Conservation (phyloP, 768 basidiomycete genomes). For the Kwoniella dendrophila region DNA sequence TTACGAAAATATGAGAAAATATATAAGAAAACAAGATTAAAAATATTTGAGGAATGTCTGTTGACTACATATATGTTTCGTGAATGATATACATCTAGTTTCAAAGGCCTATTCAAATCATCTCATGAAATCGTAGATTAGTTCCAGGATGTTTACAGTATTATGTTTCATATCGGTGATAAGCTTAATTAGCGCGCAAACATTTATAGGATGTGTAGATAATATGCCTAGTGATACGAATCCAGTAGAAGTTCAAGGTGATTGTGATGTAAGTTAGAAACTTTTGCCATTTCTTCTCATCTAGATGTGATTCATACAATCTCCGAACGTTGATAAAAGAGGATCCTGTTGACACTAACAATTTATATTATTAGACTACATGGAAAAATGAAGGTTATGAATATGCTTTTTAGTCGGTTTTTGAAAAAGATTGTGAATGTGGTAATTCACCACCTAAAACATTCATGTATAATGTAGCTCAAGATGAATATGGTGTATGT, state of each 20-base stretch:
- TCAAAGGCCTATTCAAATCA: too few species aligned
- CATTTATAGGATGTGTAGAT: conserved; percentile 9
- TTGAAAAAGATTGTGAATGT: conserved; percentile 6
- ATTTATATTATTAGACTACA: too few species aligned
- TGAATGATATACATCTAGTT: too few species aligned
- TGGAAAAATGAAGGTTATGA: conserved; percentile 5
- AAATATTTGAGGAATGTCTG: too few species aligned
- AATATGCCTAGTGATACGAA: conserved; percentile 7
- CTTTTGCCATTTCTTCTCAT: not conserved
- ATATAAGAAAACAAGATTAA: too few species aligned
- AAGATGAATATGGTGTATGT: conserved; percentile 8
- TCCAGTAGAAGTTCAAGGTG: not conserved
- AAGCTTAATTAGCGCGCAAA: not conserved
- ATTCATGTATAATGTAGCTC: conserved; percentile 8
- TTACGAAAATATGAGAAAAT: too few species aligned
- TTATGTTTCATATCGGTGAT: not conserved
- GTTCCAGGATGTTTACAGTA: too few species aligned
- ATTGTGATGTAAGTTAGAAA: conserved; percentile 1
- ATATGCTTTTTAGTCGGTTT: conserved; percentile 1
- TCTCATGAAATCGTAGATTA: too few species aligned
- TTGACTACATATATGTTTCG: too few species aligned
- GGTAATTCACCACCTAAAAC: conserved; percentile 10
- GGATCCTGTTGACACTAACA: not conserved
- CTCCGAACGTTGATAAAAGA: not conserved
- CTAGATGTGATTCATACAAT: not conserved